These are phyloP conservation scores for Coniferiporia sulphurascens DNA, from an alignment of 1,284 basidiomycete species.

Conservation along the genomic window DNA sequence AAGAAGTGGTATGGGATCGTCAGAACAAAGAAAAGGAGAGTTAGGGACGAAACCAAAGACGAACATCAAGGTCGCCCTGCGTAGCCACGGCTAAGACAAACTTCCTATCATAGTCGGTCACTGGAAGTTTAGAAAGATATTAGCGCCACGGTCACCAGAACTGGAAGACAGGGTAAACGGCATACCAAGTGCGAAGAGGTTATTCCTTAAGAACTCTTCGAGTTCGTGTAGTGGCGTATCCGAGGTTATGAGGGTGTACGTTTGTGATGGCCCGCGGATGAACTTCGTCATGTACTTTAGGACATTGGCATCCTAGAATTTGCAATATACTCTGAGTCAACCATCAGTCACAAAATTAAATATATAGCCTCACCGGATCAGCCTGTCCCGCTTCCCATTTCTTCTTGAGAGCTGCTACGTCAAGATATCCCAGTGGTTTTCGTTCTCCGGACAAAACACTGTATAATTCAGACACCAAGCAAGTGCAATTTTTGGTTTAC, in stretches of 20 bases:
- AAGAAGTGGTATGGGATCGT: not conserved
- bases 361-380: constrained; percentile 50
- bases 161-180: not conserved
- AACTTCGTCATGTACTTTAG: constrained; percentile 73
- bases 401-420: constrained; percentile 67
- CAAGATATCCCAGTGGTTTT: constrained; percentile 77
- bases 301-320: constrained; percentile 55
- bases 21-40: not conserved
- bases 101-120: constrained; percentile 77
- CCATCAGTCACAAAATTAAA: not conserved
- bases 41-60: constrained; percentile 18
- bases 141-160: constrained; percentile 10
- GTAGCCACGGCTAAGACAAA: constrained; percentile 87
- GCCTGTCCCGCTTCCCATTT: constrained; percentile 74
- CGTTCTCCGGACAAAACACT: constrained; percentile 73
- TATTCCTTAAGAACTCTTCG: constrained; percentile 64
- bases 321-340: not conserved
- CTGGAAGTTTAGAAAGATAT: constrained; percentile 33
- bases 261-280: constrained; percentile 56
- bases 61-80: constrained; percentile 67
- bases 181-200: constrained; percentile 77
- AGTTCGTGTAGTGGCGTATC: constrained; percentile 71
- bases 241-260: constrained; percentile 79
- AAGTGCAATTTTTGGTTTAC: constrained; percentile 16
- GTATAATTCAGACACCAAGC: not conserved